Evolutionary conservation across 2,329 filamentous ascomycete genomes (phyloP).

Genomic region (Xylariomycetidae sp.): DNA sequence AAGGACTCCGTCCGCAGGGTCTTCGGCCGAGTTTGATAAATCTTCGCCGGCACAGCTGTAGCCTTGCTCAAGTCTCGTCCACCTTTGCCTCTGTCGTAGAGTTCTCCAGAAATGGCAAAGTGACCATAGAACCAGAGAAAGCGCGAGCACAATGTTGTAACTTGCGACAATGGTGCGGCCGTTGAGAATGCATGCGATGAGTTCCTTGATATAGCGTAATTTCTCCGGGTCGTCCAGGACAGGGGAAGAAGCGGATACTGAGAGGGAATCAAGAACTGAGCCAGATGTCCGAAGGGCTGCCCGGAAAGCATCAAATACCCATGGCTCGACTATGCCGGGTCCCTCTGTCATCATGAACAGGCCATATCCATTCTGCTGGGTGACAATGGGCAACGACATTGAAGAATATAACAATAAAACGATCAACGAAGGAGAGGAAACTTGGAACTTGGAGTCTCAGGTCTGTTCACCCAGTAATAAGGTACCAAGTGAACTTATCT

Average conservation of each 20-base stretch:
- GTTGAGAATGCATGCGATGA: conserved; percentile 27
- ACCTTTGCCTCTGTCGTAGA: conserved; percentile 16
- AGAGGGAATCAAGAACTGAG: conserved; percentile 3
- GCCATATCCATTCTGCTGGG: conserved; percentile 11
- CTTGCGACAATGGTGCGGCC: conserved; percentile 27
- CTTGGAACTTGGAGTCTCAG: neutral
- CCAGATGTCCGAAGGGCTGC: conserved; percentile 17
- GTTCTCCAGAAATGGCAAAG: conserved; percentile 20
- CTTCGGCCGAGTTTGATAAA: conserved; percentile 4
- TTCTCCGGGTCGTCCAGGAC: conserved; percentile 26
- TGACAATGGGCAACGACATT: neutral
- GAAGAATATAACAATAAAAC: neutral
- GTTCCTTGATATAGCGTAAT: conserved; percentile 27
- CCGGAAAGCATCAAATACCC: conserved; percentile 16
- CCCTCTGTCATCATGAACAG: neutral
- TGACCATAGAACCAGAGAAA: conserved; percentile 23
- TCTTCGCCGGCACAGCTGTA: conserved; percentile 1
- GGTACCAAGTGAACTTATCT: conserved; percentile 12
- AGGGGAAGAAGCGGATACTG: conserved; percentile 5
- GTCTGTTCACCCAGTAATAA: neutral
- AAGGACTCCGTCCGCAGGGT: conserved; percentile 8
- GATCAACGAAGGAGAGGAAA: conserved; percentile 1
- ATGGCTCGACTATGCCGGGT: conserved; percentile 7
- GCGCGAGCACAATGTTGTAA: conserved; percentile 31
- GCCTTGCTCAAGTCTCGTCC: conserved; percentile 16